A percentile compares a stretch with the other conserved stretches of the same genome.
Evolutionary conservation across 192 early-diverging fungal species (phyloP).

Genomic region (Backusella mclennaniae): DNA sequence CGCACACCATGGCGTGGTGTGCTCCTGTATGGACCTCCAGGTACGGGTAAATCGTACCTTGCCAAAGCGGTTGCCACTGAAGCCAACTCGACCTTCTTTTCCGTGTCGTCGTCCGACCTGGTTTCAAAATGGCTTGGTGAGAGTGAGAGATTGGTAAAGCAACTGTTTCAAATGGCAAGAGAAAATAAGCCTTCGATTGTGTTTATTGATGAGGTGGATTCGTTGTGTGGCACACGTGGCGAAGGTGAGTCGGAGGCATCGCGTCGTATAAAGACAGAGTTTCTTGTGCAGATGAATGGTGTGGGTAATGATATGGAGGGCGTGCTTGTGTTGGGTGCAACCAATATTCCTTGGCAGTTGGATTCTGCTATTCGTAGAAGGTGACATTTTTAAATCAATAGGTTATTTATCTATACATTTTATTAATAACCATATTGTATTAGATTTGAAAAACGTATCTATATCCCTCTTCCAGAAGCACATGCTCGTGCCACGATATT

Average conservation of each 20-base stretch:
- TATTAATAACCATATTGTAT: no score
- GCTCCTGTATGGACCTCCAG: slow-evolving; percentile 94
- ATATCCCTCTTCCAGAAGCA: slow-evolving; percentile 92
- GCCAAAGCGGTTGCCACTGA: slow-evolving; percentile 99
- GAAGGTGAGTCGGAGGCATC: slow-evolving; percentile 97
- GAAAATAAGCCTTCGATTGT: slow-evolving; percentile 95
- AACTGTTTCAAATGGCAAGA: slow-evolving; percentile 91
- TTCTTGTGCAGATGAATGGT: slow-evolving; percentile 99
- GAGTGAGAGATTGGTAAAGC: slow-evolving; percentile 91
- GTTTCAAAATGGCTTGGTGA: slow-evolving; percentile 99
- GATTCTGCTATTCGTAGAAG: slow-evolving; percentile 91
- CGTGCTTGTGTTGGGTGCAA: slow-evolving; percentile 94
- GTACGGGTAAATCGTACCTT: slow-evolving; percentile 96
- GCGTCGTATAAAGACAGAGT: slow-evolving; percentile 96
- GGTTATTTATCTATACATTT: background rate
- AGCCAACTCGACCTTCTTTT: slow-evolving; percentile 94
- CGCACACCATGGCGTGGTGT: slow-evolving; percentile 97
- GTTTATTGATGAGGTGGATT: slow-evolving; percentile 99
- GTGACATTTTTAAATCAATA: slow-evolving; percentile 21
- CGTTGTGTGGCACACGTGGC: slow-evolving; percentile 90
- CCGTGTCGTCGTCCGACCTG: slow-evolving; percentile 95
- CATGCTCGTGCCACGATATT: slow-evolving; percentile 90
- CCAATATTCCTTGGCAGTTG: slow-evolving; percentile 96
- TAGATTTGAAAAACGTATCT: slow-evolving; percentile 97
- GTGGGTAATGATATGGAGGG: slow-evolving; percentile 95